These are phyloP conservation scores for Cordyceps cicadae DNA, from an alignment of 2,329 filamentous ascomycete genomes.

Conservation along the genomic window DNA sequence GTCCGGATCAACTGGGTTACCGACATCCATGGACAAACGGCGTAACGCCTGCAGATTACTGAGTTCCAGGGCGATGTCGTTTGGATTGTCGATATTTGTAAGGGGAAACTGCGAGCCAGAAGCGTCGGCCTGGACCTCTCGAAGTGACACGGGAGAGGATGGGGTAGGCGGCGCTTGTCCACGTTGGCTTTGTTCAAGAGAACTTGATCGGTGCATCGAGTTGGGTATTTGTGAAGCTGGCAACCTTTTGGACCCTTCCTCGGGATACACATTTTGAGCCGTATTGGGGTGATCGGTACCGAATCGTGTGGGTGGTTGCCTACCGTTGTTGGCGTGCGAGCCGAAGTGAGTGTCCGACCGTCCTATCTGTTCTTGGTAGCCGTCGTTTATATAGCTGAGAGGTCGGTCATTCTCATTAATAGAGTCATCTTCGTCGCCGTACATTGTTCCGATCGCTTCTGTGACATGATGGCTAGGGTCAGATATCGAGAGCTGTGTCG, in stretches of 20 bases:
- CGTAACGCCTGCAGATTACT: conserved; percentile 86
- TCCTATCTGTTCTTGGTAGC: conserved; percentile 42
- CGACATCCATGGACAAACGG: conserved; percentile 91
- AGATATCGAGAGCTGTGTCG: conserved; percentile 59
- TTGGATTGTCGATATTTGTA: conserved; percentile 83
- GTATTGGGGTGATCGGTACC: conserved; percentile 35
- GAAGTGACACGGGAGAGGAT: conserved; percentile 32
- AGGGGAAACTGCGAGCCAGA: conserved; percentile 64
- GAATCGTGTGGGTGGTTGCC: conserved; percentile 33
- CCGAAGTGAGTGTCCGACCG: conserved; percentile 25
- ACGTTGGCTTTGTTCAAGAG: conserved; percentile 33
- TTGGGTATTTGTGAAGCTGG: conserved; percentile 33
- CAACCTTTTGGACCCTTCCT: conserved; percentile 32
- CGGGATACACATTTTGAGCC: conserved; percentile 23
- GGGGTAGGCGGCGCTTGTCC: conserved; percentile 42
- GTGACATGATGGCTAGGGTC: conserved; percentile 92
- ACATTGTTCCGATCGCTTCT: conserved; percentile 85
- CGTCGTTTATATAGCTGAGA: conserved; percentile 61
- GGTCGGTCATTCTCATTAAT: conserved; percentile 52
- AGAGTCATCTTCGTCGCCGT: conserved; percentile 65
- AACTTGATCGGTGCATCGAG: conserved; percentile 32
- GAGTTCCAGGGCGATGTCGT: conserved; percentile 82
- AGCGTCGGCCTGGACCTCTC: conserved; percentile 52
- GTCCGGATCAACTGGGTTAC: conserved; percentile 63
- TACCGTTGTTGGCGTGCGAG: conserved; percentile 29